phyloP scores from a whole-genome alignment of 78 protist species.

The Reticulomyxa filosa region DNA sequence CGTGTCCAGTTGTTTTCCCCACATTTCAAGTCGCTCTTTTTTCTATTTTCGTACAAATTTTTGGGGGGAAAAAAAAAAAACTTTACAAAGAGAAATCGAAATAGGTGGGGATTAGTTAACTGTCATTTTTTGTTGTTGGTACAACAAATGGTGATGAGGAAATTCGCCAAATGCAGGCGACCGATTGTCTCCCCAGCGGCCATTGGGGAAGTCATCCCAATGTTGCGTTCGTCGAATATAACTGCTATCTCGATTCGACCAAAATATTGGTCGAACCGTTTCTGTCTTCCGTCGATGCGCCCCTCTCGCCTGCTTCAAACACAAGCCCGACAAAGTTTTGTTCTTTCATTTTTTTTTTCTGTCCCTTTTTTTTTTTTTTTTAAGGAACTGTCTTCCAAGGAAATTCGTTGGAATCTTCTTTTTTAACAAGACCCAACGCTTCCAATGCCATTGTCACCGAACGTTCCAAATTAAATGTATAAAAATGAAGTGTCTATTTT shows the following conservation, averaged over 20 bases:
- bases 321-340: not conserved
- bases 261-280: conserved; percentile 69
- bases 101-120: no score
- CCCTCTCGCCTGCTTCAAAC: not conserved
- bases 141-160: conserved; percentile 38
- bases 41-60: no score
- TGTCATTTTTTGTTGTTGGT: no score
- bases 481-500: conserved; percentile 51
- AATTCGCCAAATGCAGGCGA: conserved; percentile 82
- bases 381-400: not conserved
- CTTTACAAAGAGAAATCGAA: no score
- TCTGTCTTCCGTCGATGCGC: not conserved
- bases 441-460: conserved; percentile 30
- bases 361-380: not conserved
- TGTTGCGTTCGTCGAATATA: conserved; percentile 47
- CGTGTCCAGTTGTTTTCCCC: conserved; percentile 14
- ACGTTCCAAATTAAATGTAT: conserved; percentile 73
- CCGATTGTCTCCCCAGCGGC: conserved; percentile 61
- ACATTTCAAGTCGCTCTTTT: no score
- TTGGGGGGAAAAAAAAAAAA: no score
- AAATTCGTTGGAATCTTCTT: no score
- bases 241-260: conserved; percentile 57
- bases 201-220: conserved; percentile 93
- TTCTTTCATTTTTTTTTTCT: not conserved
- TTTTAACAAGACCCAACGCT: no score